phyloP scores from a whole-genome alignment of 2,329 filamentous ascomycete species.

The Alternaria arborescens region DNA sequence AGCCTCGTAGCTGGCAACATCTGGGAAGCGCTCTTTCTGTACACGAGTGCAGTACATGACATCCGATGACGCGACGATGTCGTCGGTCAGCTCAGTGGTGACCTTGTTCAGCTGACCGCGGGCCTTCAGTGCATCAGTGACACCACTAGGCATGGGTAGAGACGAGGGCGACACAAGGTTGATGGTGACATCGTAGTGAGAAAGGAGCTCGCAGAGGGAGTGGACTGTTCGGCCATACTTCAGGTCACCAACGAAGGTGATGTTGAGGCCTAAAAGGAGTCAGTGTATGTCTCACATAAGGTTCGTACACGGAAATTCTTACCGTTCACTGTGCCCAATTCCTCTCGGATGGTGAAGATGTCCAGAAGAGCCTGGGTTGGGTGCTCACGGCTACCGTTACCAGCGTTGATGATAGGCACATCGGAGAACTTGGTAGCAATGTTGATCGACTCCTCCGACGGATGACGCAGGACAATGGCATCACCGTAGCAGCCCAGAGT shows the following conservation, averaged over 20 bases:
- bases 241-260: slow-evolving; percentile 94
- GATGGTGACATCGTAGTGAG: slow-evolving; percentile 93
- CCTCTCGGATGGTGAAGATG: slow-evolving; percentile 97
- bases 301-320: too few species aligned
- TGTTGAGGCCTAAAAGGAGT: slow-evolving; percentile 69
- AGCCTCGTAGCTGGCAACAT: slow-evolving; percentile 78
- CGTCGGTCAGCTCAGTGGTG: slow-evolving; percentile 79
- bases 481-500: slow-evolving; percentile 95
- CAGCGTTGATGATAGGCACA: slow-evolving; percentile 95
- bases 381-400: slow-evolving; percentile 95
- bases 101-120: slow-evolving; percentile 82
- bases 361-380: slow-evolving; percentile 98
- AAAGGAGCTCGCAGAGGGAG: slow-evolving; percentile 90
- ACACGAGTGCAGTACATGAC: slow-evolving; percentile 97
- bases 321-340: slow-evolving; percentile 89
- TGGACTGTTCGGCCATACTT: slow-evolving; percentile 94
- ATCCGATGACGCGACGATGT: slow-evolving; percentile 85
- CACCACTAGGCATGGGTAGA: slow-evolving; percentile 77
- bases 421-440: slow-evolving; percentile 86
- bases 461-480: slow-evolving; percentile 94
- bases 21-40: slow-evolving; percentile 95
- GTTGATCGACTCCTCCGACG: slow-evolving; percentile 80
- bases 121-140: slow-evolving; percentile 74
- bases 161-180: slow-evolving; percentile 88
- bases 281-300: too few species aligned